A percentile compares a stretch with the other conserved stretches of the same genome.
phyloP scores from a whole-genome alignment of 441 rosid genomes.

The Populus hybrid region DNA sequence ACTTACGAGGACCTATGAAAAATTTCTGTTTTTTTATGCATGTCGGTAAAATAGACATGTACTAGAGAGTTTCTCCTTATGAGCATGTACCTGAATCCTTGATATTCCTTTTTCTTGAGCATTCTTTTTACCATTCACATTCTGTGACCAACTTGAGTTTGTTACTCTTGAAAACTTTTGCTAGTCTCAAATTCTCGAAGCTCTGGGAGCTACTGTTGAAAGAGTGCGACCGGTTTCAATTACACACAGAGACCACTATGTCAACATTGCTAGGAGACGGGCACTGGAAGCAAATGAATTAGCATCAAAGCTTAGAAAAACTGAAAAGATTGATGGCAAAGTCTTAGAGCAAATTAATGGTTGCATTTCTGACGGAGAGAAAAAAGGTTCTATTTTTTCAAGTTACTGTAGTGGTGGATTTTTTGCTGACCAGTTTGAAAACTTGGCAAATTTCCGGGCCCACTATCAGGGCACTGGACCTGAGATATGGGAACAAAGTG shows the following conservation, averaged over 20 bases:
- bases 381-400: conserved; percentile 35
- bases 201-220: conserved; percentile 90
- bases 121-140: background rate
- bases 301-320: conserved; percentile 40
- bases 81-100: background rate
- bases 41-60: background rate
- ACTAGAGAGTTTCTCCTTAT: background rate
- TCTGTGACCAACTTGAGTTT: conserved; percentile 3
- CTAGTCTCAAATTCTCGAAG: conserved; percentile 91
- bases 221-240: conserved; percentile 94
- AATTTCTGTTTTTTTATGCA: background rate
- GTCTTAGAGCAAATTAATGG: conserved; percentile 39
- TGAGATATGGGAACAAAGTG: conserved; percentile 91
- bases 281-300: conserved; percentile 74
- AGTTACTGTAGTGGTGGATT: conserved; percentile 63
- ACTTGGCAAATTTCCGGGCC: conserved; percentile 85
- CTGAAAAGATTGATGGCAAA: conserved; percentile 30
- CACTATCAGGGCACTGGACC: conserved; percentile 93
- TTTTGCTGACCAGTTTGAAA: conserved; percentile 97
- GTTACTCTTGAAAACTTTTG: conserved; percentile 23
- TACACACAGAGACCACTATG: conserved; percentile 86
- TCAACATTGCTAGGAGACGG: conserved; percentile 81
- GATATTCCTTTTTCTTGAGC: background rate
- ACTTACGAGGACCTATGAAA: background rate
- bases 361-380: conserved; percentile 34